Evolutionary conservation across 2,329 filamentous ascomycete species (phyloP).

Genomic region (Rosellinia necatrix): DNA sequence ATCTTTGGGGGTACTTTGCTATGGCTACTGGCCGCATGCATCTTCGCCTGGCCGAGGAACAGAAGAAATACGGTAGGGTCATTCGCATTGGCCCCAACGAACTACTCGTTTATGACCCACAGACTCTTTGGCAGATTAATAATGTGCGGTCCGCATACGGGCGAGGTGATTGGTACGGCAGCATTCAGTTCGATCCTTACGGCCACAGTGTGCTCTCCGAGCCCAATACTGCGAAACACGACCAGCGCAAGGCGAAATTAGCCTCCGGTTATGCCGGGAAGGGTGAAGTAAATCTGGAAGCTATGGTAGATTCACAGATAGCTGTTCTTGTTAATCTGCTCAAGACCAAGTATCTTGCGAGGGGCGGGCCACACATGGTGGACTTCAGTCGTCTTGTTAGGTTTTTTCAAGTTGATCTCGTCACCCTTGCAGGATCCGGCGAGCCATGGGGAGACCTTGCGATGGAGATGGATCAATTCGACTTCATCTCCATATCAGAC

Average conservation of each 20-base stretch:
- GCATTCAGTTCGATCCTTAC: slow-evolving; percentile 36
- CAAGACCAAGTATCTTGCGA: slow-evolving; percentile 27
- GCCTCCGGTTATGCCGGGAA: slow-evolving; percentile 35
- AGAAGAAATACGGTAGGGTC: slow-evolving; percentile 37
- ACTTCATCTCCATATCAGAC: slow-evolving; percentile 33
- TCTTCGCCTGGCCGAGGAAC: slow-evolving; percentile 25
- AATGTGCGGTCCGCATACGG: slow-evolving; percentile 35
- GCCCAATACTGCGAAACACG: slow-evolving; percentile 33
- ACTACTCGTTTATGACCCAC: slow-evolving; percentile 35
- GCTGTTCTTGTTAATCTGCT: slow-evolving; percentile 31
- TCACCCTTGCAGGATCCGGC: slow-evolving; percentile 33
- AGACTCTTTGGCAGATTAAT: slow-evolving; percentile 37
- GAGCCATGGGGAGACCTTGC: slow-evolving; percentile 35
- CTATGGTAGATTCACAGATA: slow-evolving; percentile 33
- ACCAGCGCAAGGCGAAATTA: slow-evolving; percentile 38
- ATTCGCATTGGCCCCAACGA: slow-evolving; percentile 39
- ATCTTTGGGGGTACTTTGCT: slow-evolving; percentile 34
- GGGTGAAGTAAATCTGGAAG: slow-evolving; percentile 36
- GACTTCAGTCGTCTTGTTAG: slow-evolving; percentile 34
- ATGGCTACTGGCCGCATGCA: slow-evolving; percentile 31
- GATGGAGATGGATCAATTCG: slow-evolving; percentile 34
- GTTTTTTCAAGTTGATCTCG: slow-evolving; percentile 36
- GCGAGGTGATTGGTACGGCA: slow-evolving; percentile 36
- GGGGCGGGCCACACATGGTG: slow-evolving; percentile 17
- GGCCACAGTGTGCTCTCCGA: slow-evolving; percentile 36